Conservation (phyloP, 805 yeast species). For the Myxozyma mucilagina region DNA sequence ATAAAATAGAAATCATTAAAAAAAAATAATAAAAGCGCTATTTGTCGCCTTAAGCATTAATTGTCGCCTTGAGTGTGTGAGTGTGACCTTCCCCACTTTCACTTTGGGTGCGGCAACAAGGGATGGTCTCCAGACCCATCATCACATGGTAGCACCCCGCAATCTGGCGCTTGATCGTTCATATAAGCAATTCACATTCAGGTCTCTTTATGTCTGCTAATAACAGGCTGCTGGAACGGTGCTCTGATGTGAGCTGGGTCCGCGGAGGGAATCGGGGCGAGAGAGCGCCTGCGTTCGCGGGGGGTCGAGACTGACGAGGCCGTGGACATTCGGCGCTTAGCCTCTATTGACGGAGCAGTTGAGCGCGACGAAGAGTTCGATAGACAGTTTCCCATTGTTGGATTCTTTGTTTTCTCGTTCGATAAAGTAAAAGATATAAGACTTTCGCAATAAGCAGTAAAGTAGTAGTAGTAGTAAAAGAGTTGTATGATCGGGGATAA, state of each 20-base stretch:
- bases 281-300: constrained; percentile 20
- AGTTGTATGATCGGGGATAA: not conserved
- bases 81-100: no score
- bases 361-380: not conserved
- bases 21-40: no score
- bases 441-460: not conserved
- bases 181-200: not conserved
- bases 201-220: constrained; percentile 5
- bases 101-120: no score
- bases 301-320: not conserved
- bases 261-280: constrained; percentile 26
- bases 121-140: no score
- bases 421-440: no score
- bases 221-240: constrained; percentile 17
- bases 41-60: no score
- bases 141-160: not conserved
- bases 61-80: no score
- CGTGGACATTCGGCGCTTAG: constrained; percentile 12
- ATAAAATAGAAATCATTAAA: no score
- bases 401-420: no score
- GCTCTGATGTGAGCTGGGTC: constrained; percentile 14
- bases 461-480: not conserved
- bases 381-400: constrained; percentile 25
- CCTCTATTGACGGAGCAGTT: not conserved
- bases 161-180: not conserved